Conservation (phyloP, 1,284 basidiomycete genomes). For the Apiotrichum akiyoshidainum region DNA sequence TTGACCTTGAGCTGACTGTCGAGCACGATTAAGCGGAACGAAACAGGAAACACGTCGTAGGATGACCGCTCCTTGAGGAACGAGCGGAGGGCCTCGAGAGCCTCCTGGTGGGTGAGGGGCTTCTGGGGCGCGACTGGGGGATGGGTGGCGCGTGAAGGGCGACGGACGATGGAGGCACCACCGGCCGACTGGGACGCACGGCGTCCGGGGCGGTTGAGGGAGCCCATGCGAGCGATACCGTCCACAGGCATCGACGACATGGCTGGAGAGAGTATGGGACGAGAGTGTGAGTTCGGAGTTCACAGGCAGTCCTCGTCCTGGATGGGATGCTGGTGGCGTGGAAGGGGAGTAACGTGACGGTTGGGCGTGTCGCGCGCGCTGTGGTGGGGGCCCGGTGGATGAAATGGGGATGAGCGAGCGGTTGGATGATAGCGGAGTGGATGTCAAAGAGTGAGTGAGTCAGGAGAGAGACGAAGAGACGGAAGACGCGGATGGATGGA, state of each 20-base stretch:
- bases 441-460: no score
- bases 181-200: conserved; percentile 17
- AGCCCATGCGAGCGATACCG: conserved; percentile 13
- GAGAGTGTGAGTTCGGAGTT: background rate
- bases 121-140: conserved; percentile 33
- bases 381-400: no score
- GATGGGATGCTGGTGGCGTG: no score
- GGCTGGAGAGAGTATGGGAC: background rate
- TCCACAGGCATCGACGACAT: conserved; percentile 13
- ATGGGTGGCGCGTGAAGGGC: conserved; percentile 43
- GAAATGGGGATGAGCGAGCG: no score
- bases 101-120: conserved; percentile 61
- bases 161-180: conserved; percentile 25
- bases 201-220: conserved; percentile 15
- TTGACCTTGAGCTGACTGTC: conserved; percentile 92
- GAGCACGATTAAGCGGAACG: conserved; percentile 91
- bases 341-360: no score
- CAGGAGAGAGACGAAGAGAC: no score
- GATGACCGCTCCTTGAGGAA: conserved; percentile 81
- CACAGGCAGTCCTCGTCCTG: no score
- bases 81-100: conserved; percentile 70
- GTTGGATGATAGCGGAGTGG: no score
- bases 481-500: no score
- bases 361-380: no score
- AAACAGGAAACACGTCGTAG: conserved; percentile 95